Evolutionary conservation across 768 basidiomycete genomes (phyloP).

Genomic region (Rubroboletus satanas): DNA sequence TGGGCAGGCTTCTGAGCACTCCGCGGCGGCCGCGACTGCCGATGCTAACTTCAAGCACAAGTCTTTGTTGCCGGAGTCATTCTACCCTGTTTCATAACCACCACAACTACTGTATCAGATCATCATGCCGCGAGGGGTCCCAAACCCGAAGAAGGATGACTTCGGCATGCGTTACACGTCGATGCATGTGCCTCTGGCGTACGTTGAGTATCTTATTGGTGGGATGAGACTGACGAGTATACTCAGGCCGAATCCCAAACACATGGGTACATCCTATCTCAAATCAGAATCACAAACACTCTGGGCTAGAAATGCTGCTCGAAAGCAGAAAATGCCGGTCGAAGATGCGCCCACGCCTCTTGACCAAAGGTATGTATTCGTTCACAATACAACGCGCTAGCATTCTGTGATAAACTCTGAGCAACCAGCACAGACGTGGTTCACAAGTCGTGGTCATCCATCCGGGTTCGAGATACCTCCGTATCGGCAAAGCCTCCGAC

Average conservation of each 20-base stretch:
- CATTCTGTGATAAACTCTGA: constrained; percentile 28
- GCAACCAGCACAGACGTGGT: constrained; percentile 53
- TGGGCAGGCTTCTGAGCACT: neutral
- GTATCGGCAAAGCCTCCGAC: constrained; percentile 75
- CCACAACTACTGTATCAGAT: neutral
- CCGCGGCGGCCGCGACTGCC: neutral
- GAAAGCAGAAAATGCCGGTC: constrained; percentile 44
- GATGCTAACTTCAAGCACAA: neutral
- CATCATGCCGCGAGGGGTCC: constrained; percentile 76
- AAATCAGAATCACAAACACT: constrained; percentile 71
- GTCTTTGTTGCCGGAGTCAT: neutral
- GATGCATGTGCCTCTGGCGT: constrained; percentile 79
- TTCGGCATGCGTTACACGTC: constrained; percentile 77
- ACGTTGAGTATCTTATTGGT: constrained; percentile 22
- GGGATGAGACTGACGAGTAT: constrained; percentile 11
- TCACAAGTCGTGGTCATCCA: constrained; percentile 78
- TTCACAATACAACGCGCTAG: constrained; percentile 2
- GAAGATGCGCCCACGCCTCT: constrained; percentile 37
- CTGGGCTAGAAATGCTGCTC: constrained; percentile 65
- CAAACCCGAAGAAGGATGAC: constrained; percentile 77
- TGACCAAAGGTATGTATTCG: constrained; percentile 45
- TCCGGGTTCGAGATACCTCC: constrained; percentile 68
- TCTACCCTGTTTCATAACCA: neutral
- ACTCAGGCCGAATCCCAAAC: constrained; percentile 72
- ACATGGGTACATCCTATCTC: constrained; percentile 72